Conservation (phyloP, 164 flowering plant species). For the Saururus chinensis region DNA sequence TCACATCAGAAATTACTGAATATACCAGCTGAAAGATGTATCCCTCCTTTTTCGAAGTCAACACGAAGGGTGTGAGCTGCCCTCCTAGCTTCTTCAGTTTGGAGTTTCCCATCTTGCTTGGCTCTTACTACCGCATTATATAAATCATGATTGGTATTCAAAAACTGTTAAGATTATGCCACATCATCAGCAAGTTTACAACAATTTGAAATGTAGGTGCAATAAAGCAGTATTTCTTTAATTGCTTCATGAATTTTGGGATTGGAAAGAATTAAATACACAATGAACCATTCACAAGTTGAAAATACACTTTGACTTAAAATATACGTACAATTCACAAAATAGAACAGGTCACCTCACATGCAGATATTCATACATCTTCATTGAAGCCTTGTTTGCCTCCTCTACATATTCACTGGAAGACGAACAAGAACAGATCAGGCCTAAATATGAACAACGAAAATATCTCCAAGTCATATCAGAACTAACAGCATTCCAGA, state of each 20-base stretch:
- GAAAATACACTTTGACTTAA: not conserved
- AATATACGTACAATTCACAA: not conserved
- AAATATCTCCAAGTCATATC: not conserved
- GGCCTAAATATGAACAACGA: not conserved
- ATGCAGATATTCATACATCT: constrained; percentile 83
- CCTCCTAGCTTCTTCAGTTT: constrained; percentile 60
- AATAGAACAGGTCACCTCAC: constrained; percentile 53
- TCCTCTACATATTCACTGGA: constrained; percentile 81
- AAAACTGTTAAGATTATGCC: constrained; percentile 34
- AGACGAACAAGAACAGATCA: not conserved
- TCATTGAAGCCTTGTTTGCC: constrained; percentile 75
- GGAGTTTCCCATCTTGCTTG: constrained; percentile 43
- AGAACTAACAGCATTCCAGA: not conserved
- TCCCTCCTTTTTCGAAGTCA: constrained; percentile 98
- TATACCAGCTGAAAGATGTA: constrained; percentile 69
- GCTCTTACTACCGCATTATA: constrained; percentile 76
- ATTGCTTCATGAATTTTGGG: too few species aligned
- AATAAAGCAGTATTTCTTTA: too few species aligned
- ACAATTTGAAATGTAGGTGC: too few species aligned
- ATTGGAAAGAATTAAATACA: too few species aligned
- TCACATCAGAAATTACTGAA: not conserved
- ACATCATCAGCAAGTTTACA: not conserved
- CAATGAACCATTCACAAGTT: not conserved
- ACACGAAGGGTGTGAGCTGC: constrained; percentile 66
- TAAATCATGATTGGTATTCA: constrained; percentile 74